These are phyloP conservation scores for Vigna nakashimae DNA, from an alignment of 306 rosid genomes.

Conservation along the genomic window DNA sequence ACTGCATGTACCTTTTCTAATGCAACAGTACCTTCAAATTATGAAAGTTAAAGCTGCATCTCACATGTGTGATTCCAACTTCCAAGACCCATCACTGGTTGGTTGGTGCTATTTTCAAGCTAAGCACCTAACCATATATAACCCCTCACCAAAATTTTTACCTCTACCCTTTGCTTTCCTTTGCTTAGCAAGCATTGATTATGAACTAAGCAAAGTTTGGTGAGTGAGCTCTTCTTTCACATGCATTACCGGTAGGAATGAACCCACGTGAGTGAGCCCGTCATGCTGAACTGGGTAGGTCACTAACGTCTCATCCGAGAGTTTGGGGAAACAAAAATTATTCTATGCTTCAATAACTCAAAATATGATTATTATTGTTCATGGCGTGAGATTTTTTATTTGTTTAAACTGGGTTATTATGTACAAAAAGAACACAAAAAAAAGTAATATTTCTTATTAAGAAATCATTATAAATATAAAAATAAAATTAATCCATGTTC, in stretches of 20 bases:
- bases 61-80: constrained; percentile 24
- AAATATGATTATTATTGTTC: too few species aligned
- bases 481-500: constrained; percentile 1
- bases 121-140: not conserved
- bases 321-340: not conserved
- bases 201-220: not conserved
- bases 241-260: too few species aligned
- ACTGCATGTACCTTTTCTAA: not conserved
- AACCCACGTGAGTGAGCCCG: not conserved
- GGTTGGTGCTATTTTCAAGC: not conserved
- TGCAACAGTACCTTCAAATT: not conserved
- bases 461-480: too few species aligned
- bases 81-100: not conserved
- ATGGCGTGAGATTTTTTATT: too few species aligned
- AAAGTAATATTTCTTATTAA: too few species aligned
- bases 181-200: not conserved
- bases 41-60: constrained; percentile 12
- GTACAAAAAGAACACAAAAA: too few species aligned
- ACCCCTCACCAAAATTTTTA: constrained; percentile 5
- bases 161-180: not conserved
- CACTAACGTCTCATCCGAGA: not conserved
- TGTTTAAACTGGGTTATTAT: too few species aligned
- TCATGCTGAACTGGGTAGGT: not conserved
- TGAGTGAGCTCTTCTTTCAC: not conserved
- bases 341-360: too few species aligned